These are phyloP conservation scores for Sarcocystis neurona DNA, from an alignment of 169 alveolate species.

Conservation along the genomic window DNA sequence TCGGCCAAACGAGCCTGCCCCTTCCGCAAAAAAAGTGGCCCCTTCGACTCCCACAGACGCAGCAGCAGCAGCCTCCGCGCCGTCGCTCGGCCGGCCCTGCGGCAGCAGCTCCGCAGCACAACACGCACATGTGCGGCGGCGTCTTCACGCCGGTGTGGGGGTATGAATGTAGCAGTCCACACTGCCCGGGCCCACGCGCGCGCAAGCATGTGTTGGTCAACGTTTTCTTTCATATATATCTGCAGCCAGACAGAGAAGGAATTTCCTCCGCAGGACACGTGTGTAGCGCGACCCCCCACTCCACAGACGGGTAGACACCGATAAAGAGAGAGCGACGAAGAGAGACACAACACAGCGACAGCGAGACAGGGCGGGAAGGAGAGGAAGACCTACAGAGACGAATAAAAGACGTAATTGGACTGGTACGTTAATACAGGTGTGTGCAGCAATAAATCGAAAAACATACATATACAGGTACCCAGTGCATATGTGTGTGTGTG, in stretches of 20 bases:
- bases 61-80: neutral
- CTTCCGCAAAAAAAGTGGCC: neutral
- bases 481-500: too few species aligned
- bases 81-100: neutral
- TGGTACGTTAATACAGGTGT: neutral
- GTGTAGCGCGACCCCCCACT: too few species aligned
- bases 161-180: too few species aligned
- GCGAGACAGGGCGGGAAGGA: neutral
- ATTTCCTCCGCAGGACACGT: too few species aligned
- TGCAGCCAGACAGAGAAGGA: too few species aligned
- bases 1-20: neutral
- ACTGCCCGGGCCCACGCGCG: too few species aligned
- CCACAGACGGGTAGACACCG: too few species aligned
- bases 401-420: neutral
- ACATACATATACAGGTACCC: neutral
- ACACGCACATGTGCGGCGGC: too few species aligned
- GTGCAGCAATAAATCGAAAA: neutral
- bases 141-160: conserved; percentile 1
- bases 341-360: neutral
- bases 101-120: neutral
- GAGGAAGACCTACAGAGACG: neutral
- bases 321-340: neutral
- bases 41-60: neutral
- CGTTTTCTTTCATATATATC: too few species aligned
- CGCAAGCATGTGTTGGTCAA: too few species aligned